Conservation (phyloP, 352 stramenopile genomes). For the Phytophthora vignae region DNA sequence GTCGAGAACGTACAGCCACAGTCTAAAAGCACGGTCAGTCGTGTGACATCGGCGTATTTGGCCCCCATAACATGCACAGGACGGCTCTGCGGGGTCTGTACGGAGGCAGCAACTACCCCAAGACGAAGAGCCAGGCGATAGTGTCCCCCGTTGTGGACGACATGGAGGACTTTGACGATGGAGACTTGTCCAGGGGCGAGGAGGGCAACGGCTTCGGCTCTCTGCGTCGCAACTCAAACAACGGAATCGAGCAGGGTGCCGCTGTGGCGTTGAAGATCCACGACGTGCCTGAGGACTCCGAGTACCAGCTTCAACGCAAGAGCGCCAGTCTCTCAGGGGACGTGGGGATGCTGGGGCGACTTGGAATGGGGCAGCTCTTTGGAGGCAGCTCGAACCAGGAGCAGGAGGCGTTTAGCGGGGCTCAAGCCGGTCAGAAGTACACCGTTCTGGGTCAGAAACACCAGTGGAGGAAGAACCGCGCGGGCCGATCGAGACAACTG, state of each 20-base stretch:
- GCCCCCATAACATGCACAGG: constrained; percentile 45
- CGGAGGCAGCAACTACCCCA: constrained; percentile 35
- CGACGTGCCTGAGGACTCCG: constrained; percentile 27
- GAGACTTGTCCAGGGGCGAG: constrained; percentile 29
- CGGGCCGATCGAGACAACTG: constrained; percentile 40
- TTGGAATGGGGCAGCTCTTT: constrained; percentile 40
- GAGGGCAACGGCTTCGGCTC: constrained; percentile 35
- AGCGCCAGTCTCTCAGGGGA: constrained; percentile 17
- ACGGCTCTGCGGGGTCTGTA: constrained; percentile 54
- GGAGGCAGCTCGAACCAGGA: constrained; percentile 51
- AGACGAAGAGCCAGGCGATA: constrained; percentile 59
- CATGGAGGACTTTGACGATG: constrained; percentile 36
- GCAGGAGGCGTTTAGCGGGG: constrained; percentile 14
- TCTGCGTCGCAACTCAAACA: constrained; percentile 23
- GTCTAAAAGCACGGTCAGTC: constrained; percentile 1
- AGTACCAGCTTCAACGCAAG: constrained; percentile 42
- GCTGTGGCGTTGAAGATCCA: constrained; percentile 41
- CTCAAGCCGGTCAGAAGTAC: constrained; percentile 43
- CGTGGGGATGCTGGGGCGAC: constrained; percentile 25
- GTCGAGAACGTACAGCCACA: background rate
- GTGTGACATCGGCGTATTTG: constrained; percentile 5
- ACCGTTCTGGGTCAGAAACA: constrained; percentile 71
- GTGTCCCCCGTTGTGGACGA: constrained; percentile 61
- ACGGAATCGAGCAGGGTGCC: constrained; percentile 17
- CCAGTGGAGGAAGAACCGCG: constrained; percentile 60